These are phyloP conservation scores for Verticillium klebahnii DNA, from an alignment of 2,329 filamentous ascomycete species.

Conservation along the genomic window DNA sequence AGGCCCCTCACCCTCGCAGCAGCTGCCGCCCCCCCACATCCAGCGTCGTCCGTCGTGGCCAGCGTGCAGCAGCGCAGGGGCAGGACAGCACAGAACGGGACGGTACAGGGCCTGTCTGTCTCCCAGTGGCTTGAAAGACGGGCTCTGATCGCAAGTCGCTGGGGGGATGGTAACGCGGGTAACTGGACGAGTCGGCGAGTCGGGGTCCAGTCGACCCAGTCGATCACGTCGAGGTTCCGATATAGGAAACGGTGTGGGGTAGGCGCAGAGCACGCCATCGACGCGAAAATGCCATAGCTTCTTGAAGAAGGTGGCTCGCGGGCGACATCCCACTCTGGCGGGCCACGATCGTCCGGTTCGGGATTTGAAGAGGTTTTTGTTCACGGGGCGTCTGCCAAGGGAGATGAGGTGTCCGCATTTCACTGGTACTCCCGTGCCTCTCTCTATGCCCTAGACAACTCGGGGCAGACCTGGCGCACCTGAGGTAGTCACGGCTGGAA, in stretches of 20 bases:
- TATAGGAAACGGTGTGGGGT: constrained; percentile 23
- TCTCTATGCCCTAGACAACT: too few species aligned
- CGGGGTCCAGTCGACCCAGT: background rate
- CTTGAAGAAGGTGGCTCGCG: background rate
- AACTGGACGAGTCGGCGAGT: background rate
- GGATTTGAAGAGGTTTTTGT: background rate
- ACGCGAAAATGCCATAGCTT: constrained; percentile 15
- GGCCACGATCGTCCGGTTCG: background rate
- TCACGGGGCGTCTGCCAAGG: too few species aligned
- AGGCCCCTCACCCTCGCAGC: background rate
- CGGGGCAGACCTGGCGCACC: too few species aligned
- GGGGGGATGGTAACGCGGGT: background rate
- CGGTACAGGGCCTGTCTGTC: background rate
- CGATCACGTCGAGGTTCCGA: constrained; percentile 7
- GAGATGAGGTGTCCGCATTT: too few species aligned
- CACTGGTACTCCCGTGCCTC: too few species aligned
- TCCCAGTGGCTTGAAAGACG: background rate
- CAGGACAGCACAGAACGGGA: background rate
- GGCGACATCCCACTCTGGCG: background rate
- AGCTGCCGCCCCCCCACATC: too few species aligned
- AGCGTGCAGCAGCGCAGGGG: background rate
- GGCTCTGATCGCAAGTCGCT: background rate
- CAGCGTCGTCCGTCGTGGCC: background rate
- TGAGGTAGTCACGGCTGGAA: background rate
- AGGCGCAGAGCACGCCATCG: constrained; percentile 27